Conservation (phyloP, 2,329 filamentous ascomycete species). For the Ceratocystis albifundus region DNA sequence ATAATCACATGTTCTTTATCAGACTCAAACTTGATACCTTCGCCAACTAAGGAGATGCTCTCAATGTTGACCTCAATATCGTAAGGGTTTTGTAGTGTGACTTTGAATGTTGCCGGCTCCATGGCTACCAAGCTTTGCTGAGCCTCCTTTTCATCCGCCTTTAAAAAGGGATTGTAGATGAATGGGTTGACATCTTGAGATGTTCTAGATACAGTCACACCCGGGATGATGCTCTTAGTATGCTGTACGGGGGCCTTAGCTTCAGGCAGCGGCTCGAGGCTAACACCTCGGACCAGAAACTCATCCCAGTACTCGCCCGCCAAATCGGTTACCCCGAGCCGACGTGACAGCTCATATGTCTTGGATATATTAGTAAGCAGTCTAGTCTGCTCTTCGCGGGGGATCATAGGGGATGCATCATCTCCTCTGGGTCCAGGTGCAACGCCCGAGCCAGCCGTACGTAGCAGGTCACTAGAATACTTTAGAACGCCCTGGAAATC, state of each 20-base stretch:
- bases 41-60: slow-evolving; percentile 60
- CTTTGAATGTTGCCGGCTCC: slow-evolving; percentile 63
- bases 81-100: slow-evolving; percentile 87
- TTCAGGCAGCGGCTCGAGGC: slow-evolving; percentile 51
- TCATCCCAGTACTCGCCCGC: slow-evolving; percentile 93
- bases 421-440: slow-evolving; percentile 59
- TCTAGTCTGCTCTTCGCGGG: slow-evolving; percentile 71
- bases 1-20: slow-evolving; percentile 54
- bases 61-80: slow-evolving; percentile 89
- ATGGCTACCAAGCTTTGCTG: slow-evolving; percentile 65
- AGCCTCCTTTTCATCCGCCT: slow-evolving; percentile 45
- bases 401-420: slow-evolving; percentile 58
- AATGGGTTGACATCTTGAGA: slow-evolving; percentile 68
- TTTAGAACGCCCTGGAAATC: slow-evolving; percentile 83
- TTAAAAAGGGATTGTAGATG: slow-evolving; percentile 84
- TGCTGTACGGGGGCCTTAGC: slow-evolving; percentile 56
- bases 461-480: slow-evolving; percentile 73
- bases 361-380: slow-evolving; percentile 78
- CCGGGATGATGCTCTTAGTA: slow-evolving; percentile 43
- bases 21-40: slow-evolving; percentile 61
- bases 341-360: slow-evolving; percentile 64
- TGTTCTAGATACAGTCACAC: slow-evolving; percentile 38
- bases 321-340: slow-evolving; percentile 58
- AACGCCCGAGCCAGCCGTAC: slow-evolving; percentile 68
- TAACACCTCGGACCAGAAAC: slow-evolving; percentile 71